These are phyloP conservation scores for Pythium aphanidermatum DNA, from an alignment of 352 stramenopile species.

Conservation along the genomic window DNA sequence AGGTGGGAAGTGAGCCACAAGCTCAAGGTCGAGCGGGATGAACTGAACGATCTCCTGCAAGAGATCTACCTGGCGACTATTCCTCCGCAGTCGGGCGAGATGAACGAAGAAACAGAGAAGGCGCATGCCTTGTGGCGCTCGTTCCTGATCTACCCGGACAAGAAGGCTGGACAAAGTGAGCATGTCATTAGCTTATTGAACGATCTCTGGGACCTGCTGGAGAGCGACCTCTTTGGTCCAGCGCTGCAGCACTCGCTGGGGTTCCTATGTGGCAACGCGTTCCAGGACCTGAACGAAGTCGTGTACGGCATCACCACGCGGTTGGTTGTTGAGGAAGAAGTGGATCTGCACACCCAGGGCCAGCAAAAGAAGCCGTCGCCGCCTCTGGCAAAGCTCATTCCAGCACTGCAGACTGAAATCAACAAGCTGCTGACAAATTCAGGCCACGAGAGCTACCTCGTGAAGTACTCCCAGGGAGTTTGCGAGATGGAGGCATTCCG, in stretches of 20 bases:
- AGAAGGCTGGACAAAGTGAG: slow-evolving; percentile 57
- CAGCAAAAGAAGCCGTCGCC: slow-evolving; percentile 42
- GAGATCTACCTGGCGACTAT: slow-evolving; percentile 53
- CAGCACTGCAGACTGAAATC: slow-evolving; percentile 63
- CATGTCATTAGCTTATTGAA: slow-evolving; percentile 76
- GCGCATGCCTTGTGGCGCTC: slow-evolving; percentile 40
- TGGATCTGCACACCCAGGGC: slow-evolving; percentile 13
- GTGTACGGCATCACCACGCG: slow-evolving; percentile 43
- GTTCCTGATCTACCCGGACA: slow-evolving; percentile 77
- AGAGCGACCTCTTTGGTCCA: slow-evolving; percentile 70
- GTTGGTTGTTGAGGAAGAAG: slow-evolving; percentile 20
- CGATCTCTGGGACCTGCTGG: slow-evolving; percentile 75
- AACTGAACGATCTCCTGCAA: slow-evolving; percentile 73
- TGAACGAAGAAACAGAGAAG: slow-evolving; percentile 24
- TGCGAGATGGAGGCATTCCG: slow-evolving; percentile 75
- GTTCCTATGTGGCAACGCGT: slow-evolving; percentile 72
- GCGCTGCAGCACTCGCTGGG: slow-evolving; percentile 65
- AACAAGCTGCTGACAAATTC: slow-evolving; percentile 56
- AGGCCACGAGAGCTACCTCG: slow-evolving; percentile 46
- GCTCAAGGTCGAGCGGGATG: slow-evolving; percentile 51
- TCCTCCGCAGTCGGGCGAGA: slow-evolving; percentile 23
- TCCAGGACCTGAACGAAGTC: slow-evolving; percentile 74
- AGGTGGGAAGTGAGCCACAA: slow-evolving; percentile 72
- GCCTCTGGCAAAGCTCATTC: slow-evolving; percentile 74
- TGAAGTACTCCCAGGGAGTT: slow-evolving; percentile 74